A percentile compares a stretch with the other conserved stretches of the same genome.
These are phyloP conservation scores for Trametes maxima DNA, from an alignment of 768 basidiomycete genomes.

Conservation along the genomic window DNA sequence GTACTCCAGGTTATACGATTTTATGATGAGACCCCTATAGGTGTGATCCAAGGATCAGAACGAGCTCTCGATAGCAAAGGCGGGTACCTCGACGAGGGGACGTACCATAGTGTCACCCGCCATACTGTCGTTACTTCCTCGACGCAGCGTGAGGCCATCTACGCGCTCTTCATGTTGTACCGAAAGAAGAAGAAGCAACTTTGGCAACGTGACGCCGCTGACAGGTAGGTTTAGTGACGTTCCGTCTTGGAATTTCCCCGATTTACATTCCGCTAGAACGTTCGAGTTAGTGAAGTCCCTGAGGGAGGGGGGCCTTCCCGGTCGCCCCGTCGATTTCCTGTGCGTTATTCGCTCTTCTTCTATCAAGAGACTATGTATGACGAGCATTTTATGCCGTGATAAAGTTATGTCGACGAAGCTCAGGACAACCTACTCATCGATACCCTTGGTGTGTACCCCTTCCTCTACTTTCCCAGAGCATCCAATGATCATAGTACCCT, in stretches of 20 bases:
- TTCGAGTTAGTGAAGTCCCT: not conserved
- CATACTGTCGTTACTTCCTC: conserved; percentile 53
- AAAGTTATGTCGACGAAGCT: conserved; percentile 71
- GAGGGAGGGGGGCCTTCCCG: conserved; percentile 33
- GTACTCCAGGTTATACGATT: not conserved
- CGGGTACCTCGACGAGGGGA: conserved; percentile 42
- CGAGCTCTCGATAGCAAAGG: conserved; percentile 39
- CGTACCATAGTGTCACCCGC: conserved; percentile 45
- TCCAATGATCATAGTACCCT: no score
- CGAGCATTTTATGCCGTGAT: no score
- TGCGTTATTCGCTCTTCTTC: conserved; percentile 32
- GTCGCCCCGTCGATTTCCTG: conserved; percentile 56
- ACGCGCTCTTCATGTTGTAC: conserved; percentile 57
- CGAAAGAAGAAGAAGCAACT: conserved; percentile 44
- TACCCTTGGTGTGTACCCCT: conserved; percentile 46
- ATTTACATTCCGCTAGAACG: not conserved
- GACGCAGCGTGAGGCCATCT: conserved; percentile 47
- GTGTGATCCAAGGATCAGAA: conserved; percentile 74
- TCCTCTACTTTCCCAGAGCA: not conserved
- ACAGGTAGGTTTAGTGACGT: conserved; percentile 44
- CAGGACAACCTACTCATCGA: conserved; percentile 76
- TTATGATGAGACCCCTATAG: conserved; percentile 28
- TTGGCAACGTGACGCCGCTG: conserved; percentile 57
- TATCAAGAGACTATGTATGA: not conserved
- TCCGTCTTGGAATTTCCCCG: not conserved